A percentile compares a stretch with the other conserved stretches of the same genome.
These are phyloP conservation scores for Claviceps sp. DNA, from an alignment of 2,329 filamentous ascomycete species.

Conservation along the genomic window DNA sequence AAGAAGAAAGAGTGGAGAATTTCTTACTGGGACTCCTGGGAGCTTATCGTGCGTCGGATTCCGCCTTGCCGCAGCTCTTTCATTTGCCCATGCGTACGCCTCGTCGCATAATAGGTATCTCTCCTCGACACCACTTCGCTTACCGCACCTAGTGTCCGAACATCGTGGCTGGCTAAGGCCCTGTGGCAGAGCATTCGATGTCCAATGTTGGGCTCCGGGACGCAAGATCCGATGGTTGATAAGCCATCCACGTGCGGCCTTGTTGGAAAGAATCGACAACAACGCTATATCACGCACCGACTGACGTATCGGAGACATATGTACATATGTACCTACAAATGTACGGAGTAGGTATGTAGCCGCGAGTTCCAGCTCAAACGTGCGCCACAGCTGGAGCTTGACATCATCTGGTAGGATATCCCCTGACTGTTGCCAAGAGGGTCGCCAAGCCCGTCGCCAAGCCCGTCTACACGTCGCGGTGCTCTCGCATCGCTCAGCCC, in stretches of 20 bases:
- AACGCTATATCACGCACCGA: not conserved
- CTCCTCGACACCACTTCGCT: not conserved
- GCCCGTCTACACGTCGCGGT: not conserved
- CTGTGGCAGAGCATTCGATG: not conserved
- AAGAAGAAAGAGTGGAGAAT: not conserved
- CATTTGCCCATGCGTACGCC: too few species aligned
- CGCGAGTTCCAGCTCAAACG: not conserved
- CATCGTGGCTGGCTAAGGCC: not conserved
- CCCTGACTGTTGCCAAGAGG: not conserved
- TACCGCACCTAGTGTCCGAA: not conserved
- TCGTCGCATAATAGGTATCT: too few species aligned
- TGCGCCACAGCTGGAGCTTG: not conserved
- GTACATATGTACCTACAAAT: too few species aligned
- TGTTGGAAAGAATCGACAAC: not conserved
- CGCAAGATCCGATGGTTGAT: too few species aligned
- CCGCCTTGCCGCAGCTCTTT: not conserved
- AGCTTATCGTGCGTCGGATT: not conserved
- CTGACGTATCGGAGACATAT: not conserved
- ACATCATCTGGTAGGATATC: not conserved
- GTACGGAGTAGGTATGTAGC: too few species aligned
- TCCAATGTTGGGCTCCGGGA: too few species aligned
- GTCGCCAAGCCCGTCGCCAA: not conserved
- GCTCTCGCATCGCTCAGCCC: not conserved
- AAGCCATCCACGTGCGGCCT: too few species aligned
- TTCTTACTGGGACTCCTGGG: not conserved